Evolutionary conservation across 331 rosid species (phyloP).

Genomic region (Prunus yedoensis): DNA sequence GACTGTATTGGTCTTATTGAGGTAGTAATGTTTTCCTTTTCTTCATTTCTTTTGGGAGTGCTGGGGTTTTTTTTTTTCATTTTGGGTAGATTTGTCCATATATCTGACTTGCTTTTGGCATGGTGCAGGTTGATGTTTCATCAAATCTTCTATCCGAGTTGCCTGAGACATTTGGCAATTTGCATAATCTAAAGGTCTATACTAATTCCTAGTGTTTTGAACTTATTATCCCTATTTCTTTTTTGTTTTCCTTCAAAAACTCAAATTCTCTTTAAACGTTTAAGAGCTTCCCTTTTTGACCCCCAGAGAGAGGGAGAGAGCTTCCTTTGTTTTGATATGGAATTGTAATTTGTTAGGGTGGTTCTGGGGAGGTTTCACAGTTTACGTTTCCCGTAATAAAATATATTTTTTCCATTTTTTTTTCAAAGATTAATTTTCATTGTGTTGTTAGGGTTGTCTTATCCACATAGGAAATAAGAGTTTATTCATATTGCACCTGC

Average conservation of each 20-base stretch:
- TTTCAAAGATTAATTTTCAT: neutral
- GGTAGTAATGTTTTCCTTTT: conserved; percentile 41
- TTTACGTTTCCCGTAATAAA: neutral
- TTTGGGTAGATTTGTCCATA: neutral
- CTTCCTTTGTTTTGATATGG: too few species aligned
- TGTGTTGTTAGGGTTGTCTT: neutral
- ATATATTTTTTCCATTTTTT: neutral
- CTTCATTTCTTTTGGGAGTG: neutral
- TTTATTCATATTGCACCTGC: neutral
- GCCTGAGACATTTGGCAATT: conserved; percentile 69
- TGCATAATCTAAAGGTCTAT: conserved; percentile 70
- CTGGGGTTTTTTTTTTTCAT: neutral
- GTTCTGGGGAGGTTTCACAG: neutral
- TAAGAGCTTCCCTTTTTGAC: too few species aligned
- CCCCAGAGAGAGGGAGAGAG: too few species aligned
- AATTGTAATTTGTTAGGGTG: neutral
- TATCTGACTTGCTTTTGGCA: conserved; percentile 11
- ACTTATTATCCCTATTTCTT: neutral
- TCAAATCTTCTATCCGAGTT: conserved; percentile 71
- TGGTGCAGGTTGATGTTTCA: conserved; percentile 71
- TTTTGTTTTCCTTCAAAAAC: neutral
- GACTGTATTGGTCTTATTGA: conserved; percentile 74
- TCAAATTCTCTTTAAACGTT: too few species aligned
- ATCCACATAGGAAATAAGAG: neutral
- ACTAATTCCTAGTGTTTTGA: neutral